Base-by-base conservation (phyloP, 495 filamentous ascomycete genomes). In the Penicillium argentinense region DNA sequence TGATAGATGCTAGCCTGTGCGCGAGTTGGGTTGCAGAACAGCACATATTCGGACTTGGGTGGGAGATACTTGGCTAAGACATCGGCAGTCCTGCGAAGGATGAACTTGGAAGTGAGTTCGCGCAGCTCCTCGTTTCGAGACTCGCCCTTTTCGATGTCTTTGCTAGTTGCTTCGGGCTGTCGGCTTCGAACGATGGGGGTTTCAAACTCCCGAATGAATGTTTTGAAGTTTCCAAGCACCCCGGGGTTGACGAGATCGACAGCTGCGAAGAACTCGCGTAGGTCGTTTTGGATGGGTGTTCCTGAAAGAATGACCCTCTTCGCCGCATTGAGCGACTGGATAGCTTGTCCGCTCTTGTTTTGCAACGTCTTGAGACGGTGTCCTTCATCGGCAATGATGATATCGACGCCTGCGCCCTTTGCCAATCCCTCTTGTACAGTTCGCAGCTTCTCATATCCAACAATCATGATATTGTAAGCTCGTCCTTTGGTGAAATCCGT, bases 241-340 rank as follows among this genome's bases (percentile, higher is more conserved):
- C 84, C 85, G 1, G 87, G 86, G 57, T 92, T 92, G 53, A 91
- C 82, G 39, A 91, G 83, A 58, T 92, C 86, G 4, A 89, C 85
- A 62, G 87, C 87, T 16, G 78, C 81, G 59, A 81, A 89, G 67
- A 90, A 91, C 51, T 92, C 87, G 39, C 78, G 80, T 24, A 92
- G 64, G 57, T 92, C 88, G 43, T 91, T 91, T 59, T 91, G 87
- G 13, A 91, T 78, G 13, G 87, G 87, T 0, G 87, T 91, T 0
- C 87, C 87, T 4, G 86, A 87, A 1, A 92, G 71, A 47, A 91
- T 85, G 37, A 90, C 68, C 42, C 86, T 67, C 41, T 80, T 76
- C 27, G 76, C 64, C 0, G 88, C 86, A 51, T 85, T 86, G 3
- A 92, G 69, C 1, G 83, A 79, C 44, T 81, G 81, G 47, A 92